Percentiles rank a stretch among this genome's conserved stretches.
phyloP scores from a whole-genome alignment of 148 eudicot genomes.

The Agrostemma githago region DNA sequence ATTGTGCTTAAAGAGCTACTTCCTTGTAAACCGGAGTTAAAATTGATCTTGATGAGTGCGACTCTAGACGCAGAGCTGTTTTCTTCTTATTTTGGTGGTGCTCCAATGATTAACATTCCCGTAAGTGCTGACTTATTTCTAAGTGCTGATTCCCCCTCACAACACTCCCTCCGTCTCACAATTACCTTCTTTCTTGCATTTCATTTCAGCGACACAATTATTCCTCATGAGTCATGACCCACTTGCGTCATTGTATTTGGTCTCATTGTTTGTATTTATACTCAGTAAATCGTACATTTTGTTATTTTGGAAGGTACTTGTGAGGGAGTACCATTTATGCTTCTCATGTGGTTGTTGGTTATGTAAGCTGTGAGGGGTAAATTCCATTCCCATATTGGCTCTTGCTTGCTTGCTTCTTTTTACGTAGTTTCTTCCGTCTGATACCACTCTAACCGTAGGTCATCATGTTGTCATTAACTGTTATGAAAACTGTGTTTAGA shows the following conservation, averaged over 20 bases:
- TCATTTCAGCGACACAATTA: too few relatives aligned
- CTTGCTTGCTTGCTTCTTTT: background rate
- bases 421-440: background rate
- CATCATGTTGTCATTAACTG: background rate
- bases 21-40: conserved; percentile 80
- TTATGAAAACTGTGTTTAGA: background rate
- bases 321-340: too few relatives aligned
- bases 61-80: conserved; percentile 93
- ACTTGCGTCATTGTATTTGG: too few relatives aligned
- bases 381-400: background rate
- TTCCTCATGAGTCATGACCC: too few relatives aligned
- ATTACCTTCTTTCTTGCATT: too few relatives aligned
- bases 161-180: too few relatives aligned
- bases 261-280: too few relatives aligned
- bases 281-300: too few relatives aligned
- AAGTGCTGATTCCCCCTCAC: background rate
- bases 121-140: conserved; percentile 37
- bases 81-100: conserved; percentile 85
- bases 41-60: conserved; percentile 96
- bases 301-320: background rate
- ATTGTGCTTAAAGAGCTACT: conserved; percentile 93
- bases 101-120: conserved; percentile 67
- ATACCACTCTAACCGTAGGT: background rate
- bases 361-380: background rate
- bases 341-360: background rate